Base-by-base conservation (phyloP, 2,329 filamentous ascomycete species). In the Penicillium decumbens region DNA sequence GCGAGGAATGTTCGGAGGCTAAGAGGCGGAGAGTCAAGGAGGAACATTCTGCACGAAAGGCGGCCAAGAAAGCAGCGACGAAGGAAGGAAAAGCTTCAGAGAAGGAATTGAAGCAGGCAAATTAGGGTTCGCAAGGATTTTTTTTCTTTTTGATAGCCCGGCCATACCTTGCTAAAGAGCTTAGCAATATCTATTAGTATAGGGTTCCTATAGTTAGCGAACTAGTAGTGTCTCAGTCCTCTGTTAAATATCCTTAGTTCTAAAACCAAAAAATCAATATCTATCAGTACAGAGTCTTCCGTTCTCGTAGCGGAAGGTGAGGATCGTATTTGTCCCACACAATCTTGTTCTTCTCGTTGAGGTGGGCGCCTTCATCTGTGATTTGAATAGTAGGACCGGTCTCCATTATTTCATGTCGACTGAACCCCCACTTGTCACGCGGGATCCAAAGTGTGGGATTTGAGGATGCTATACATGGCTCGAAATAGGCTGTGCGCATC, bases 361-460 rank as follows among this genome's bases (percentile, higher is more conserved):
- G 67, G 47, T 77, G 78, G 39, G 85, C 87, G 3, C 82, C 84
- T 55, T 88, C 84, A 64, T 95, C 89, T 0, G 87, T 92, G 45
- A 92, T 92, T 0, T 81, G 81, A 33, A 89, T 87, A n/a, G 84
- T 76, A 54, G 79, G 78, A 58, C 77, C 76, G 1, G 87, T 89
- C 55, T 90, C 84, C n/a, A 77, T 75, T 29, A 93, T 76, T 69
- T 95, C 89, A 63, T 91, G 84, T 56, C 77, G 78, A 46, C 84
- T 89, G 32, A 95, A 80, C 3, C 89, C 87, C 41, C 83, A 82
- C 1, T 77, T 71, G 63, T 95, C 90, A 48, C 80, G 76, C 0
- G 90, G 89, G 24, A 95, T 87, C 90, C 90, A 95, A 3, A 95
- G 73, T 30, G 86, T 74, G 0, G 87, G 87, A 3, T 79, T 72